Base-by-base conservation (phyloP, 345 rosid genomes). In the Hirschfeldia incana region DNA sequence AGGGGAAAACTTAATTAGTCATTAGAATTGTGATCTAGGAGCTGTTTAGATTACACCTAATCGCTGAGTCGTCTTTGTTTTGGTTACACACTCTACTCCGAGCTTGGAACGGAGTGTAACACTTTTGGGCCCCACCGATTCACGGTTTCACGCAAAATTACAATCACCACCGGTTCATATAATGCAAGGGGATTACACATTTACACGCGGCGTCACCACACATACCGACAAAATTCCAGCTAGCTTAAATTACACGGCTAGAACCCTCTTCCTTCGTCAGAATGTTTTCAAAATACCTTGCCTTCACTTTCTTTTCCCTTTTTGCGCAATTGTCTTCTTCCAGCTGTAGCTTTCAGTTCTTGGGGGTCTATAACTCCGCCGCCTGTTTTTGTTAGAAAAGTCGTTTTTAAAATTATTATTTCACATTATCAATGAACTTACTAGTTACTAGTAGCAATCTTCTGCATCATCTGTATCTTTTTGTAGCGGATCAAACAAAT, bases 21-120 rank as follows among this genome's bases (percentile, higher is more conserved):
- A 39, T 39, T 39, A 39, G 9, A 39, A 39, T 39, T 39, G 46
- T 39, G 46, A 2, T 9, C 3, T 3, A 39, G 46, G 46, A 39
- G 13, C 46, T 46, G 68, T 76, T 60, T 69, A 21, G 21, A 21
- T 21, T 21, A 76, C 69, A 76, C 69, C 37, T 39, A 60, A 61
- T 76, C 74, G 51, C 62, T 3, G 62, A 21, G 29, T 57, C 21
- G 21, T 1, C 8, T 17, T 2, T 8, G 6, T 51, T 6, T 6
- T 53, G 21, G 4, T 53, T 6, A 34, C 37, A 34, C 37, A 34
- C 37, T 8, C 12, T 39, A 39, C 46, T 39, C 46, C 12, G 46
- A 39, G 8, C 26, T 3, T 15, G 21, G 62, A 16, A 8, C 61
- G 46, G 44, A n/a, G 1, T 30, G 59, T 11, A 7, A 21, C 32